phyloP scores from a whole-genome alignment of 2,329 filamentous ascomycete species.

The Phoma sp. region DNA sequence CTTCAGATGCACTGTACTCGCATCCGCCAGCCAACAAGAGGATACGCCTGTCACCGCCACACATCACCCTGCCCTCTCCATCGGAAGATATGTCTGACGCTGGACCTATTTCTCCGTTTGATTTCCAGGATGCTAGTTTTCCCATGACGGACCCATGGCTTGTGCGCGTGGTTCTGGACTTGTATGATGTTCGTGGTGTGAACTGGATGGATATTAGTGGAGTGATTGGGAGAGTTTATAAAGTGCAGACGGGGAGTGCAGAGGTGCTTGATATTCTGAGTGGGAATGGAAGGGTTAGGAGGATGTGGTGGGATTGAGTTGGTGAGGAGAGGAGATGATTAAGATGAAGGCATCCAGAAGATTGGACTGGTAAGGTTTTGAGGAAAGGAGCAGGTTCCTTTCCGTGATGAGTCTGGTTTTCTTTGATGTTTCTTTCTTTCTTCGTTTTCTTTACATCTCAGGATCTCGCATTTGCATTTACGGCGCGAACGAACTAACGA shows the following conservation, averaged over 20 bases:
- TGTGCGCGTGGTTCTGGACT: slow-evolving; percentile 45
- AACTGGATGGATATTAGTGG: slow-evolving; percentile 49
- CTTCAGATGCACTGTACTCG: slow-evolving; percentile 5
- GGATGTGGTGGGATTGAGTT: slow-evolving; percentile 46
- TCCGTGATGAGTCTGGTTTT: too few relatives aligned
- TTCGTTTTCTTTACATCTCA: too few relatives aligned
- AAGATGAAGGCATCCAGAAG: neutral
- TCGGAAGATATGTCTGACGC: neutral
- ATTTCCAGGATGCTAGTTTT: slow-evolving; percentile 38
- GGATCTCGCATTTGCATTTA: too few relatives aligned
- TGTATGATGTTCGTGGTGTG: slow-evolving; percentile 44
- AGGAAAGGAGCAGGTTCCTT: neutral
- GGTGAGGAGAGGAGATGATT: neutral
- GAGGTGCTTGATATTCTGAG: slow-evolving; percentile 46
- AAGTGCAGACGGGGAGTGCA: slow-evolving; percentile 41
- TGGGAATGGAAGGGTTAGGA: slow-evolving; percentile 42
- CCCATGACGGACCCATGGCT: slow-evolving; percentile 46
- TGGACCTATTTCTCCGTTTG: slow-evolving; percentile 26
- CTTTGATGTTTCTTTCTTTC: neutral
- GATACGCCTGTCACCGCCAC: neutral
- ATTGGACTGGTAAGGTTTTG: neutral
- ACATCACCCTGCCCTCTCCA: neutral
- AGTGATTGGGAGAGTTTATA: slow-evolving; percentile 43
- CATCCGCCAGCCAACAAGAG: slow-evolving; percentile 1
- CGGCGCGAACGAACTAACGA: neutral